Evolutionary conservation across 1,284 basidiomycete genomes (phyloP).

Genomic region (Farysia itapuensis): DNA sequence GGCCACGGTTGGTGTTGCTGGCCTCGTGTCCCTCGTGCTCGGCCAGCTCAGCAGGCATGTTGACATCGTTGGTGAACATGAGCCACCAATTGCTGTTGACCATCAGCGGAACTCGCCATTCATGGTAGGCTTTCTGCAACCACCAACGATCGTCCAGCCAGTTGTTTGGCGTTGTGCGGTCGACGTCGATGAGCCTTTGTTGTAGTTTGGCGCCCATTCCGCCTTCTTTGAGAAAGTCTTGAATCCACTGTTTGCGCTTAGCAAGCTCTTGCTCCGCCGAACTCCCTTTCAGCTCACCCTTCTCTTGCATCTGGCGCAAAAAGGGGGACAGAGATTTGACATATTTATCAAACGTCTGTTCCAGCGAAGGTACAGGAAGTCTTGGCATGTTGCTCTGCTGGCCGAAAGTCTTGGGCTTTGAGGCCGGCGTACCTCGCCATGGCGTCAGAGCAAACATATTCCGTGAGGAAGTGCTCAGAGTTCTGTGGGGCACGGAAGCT

Average conservation of each 20-base stretch:
- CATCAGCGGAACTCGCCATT: conserved; percentile 82
- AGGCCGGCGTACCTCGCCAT: conserved; percentile 43
- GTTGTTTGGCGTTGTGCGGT: conserved; percentile 80
- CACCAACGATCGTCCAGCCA: conserved; percentile 97
- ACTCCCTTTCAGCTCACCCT: conserved; percentile 65
- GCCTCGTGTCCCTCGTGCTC: conserved; percentile 52
- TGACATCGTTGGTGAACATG: conserved; percentile 68
- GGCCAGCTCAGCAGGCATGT: conserved; percentile 60
- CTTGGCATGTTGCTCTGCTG: conserved; percentile 64
- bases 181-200: conserved; percentile 79
- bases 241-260: conserved; percentile 69
- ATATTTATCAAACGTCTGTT: conserved; percentile 77
- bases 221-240: conserved; percentile 69
- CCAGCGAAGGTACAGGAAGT: conserved; percentile 81
- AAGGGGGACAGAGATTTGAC: conserved; percentile 78
- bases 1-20: conserved; percentile 29
- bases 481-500: conserved; percentile 1
- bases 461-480: conserved; percentile 17
- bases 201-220: conserved; percentile 76
- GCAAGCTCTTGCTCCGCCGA: conserved; percentile 68
- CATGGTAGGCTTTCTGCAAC: conserved; percentile 85
- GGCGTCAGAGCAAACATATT: conserved; percentile 60
- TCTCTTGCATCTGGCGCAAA: conserved; percentile 64
- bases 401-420: conserved; percentile 62
- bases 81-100: conserved; percentile 99